Conservation (phyloP, 2,329 filamentous ascomycete species). For the Colletotrichum noveboracense region DNA sequence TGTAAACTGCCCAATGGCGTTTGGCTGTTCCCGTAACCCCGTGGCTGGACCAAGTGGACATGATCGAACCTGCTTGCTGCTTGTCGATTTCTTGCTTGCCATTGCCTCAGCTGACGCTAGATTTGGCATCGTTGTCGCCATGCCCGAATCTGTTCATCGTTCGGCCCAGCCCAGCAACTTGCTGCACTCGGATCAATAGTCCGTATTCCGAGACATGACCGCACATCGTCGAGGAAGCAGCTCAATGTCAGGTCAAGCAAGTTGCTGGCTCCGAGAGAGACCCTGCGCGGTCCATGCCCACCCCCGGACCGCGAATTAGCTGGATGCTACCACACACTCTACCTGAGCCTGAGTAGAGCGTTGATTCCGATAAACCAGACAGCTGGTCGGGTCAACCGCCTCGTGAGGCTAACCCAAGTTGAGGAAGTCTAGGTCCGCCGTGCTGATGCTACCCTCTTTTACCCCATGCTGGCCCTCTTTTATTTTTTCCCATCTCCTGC, state of each 20-base stretch:
- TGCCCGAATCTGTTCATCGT: not conserved
- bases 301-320: not conserved
- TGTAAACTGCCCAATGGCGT: slow-evolving; percentile 1
- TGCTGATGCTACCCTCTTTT: slow-evolving; percentile 13
- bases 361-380: slow-evolving; percentile 11
- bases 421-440: slow-evolving; percentile 7
- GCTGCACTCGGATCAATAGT: slow-evolving; percentile 17
- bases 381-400: slow-evolving; percentile 12
- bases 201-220: slow-evolving; percentile 14
- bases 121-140: slow-evolving; percentile 1
- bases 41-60: slow-evolving; percentile 8
- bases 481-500: not conserved
- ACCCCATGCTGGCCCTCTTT: slow-evolving; percentile 19
- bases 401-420: slow-evolving; percentile 15
- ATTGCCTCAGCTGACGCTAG: slow-evolving; percentile 15
- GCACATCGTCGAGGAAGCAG: slow-evolving; percentile 1
- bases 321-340: slow-evolving; percentile 1
- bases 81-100: not conserved
- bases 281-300: slow-evolving; percentile 5
- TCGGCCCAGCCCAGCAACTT: not conserved
- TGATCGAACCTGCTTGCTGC: not conserved
- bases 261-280: not conserved
- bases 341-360: slow-evolving; percentile 7
- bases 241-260: not conserved
- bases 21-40: slow-evolving; percentile 1